A percentile compares a stretch with the other conserved stretches of the same genome.
phyloP scores from a whole-genome alignment of 2,329 filamentous ascomycete genomes.

The Fusarium sororula region DNA sequence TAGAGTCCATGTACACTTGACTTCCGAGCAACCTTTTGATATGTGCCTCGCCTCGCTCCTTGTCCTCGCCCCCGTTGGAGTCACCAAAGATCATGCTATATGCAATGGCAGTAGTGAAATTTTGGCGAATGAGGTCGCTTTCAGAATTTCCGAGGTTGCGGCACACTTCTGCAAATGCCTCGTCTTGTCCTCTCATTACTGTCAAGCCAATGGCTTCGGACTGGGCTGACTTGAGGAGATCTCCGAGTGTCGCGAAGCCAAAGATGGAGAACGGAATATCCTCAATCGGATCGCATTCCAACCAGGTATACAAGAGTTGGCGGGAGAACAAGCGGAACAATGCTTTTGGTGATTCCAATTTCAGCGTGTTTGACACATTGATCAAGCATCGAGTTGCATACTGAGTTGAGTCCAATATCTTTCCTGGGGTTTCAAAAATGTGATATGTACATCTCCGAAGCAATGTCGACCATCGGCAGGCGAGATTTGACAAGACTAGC shows the following conservation, averaged over 20 bases:
- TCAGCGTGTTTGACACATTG: conserved; percentile 71
- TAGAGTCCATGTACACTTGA: conserved; percentile 68
- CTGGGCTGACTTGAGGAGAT: conserved; percentile 76
- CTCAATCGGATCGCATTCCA: conserved; percentile 71
- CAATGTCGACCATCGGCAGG: conserved; percentile 85
- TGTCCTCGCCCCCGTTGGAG: conserved; percentile 44
- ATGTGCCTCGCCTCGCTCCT: conserved; percentile 68
- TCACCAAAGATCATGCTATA: conserved; percentile 78
- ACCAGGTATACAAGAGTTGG: conserved; percentile 92
- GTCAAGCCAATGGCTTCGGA: conserved; percentile 83
- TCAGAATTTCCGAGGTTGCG: conserved; percentile 63
- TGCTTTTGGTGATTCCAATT: conserved; percentile 70
- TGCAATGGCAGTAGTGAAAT: conserved; percentile 81
- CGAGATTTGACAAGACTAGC: conserved; percentile 78
- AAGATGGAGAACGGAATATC: conserved; percentile 88
- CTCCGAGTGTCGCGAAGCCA: conserved; percentile 73
- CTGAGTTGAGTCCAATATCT: conserved; percentile 68
- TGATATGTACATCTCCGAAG: conserved; percentile 89
- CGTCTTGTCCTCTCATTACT: conserved; percentile 80
- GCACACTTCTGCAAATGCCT: conserved; percentile 69
- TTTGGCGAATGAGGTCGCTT: conserved; percentile 67
- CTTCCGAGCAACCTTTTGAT: conserved; percentile 76
- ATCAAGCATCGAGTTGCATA: conserved; percentile 79
- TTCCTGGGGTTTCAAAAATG: conserved; percentile 89
- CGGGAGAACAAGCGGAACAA: conserved; percentile 87